Conservation (phyloP, 805 yeast genomes). For the Lipomyces yamanashiensis region DNA sequence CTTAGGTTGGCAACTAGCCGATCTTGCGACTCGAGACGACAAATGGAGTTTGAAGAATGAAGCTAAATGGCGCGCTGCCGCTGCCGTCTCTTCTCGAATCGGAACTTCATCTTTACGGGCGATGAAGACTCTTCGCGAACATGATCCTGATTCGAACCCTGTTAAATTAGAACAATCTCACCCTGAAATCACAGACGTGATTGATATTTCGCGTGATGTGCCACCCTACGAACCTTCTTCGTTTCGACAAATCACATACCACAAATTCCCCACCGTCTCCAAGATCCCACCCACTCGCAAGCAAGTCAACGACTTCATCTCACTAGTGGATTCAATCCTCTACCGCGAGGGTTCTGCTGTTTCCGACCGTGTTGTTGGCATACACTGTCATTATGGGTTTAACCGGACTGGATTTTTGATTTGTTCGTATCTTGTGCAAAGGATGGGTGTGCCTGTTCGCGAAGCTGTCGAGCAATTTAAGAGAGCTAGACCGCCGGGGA, state of each 20-base stretch:
- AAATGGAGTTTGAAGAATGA: constrained; percentile 83
- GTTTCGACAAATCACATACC: constrained; percentile 59
- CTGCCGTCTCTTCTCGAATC: constrained; percentile 52
- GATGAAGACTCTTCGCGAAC: constrained; percentile 74
- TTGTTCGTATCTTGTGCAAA: constrained; percentile 69
- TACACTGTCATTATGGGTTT: constrained; percentile 84
- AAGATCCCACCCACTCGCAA: constrained; percentile 71
- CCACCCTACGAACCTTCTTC: constrained; percentile 72
- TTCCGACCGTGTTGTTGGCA: constrained; percentile 52
- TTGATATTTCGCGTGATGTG: constrained; percentile 66
- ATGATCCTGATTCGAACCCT: constrained; percentile 67
- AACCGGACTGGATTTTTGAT: constrained; percentile 77
- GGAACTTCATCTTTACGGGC: constrained; percentile 58
- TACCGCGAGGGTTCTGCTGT: constrained; percentile 27
- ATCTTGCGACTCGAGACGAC: constrained; percentile 56
- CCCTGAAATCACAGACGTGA: constrained; percentile 60
- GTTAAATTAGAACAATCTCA: constrained; percentile 54
- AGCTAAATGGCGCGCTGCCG: constrained; percentile 66
- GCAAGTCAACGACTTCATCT: constrained; percentile 62
- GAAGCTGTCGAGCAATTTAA: constrained; percentile 68
- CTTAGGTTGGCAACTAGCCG: constrained; percentile 71
- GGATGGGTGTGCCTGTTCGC: constrained; percentile 60
- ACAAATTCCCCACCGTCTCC: constrained; percentile 77
- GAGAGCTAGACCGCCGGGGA: constrained; percentile 67
- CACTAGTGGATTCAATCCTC: constrained; percentile 54